A percentile compares a stretch with the other conserved stretches of the same genome.
These are phyloP conservation scores for Moniliophthora roreri DNA, from an alignment of 1,284 basidiomycete genomes.

Conservation along the genomic window DNA sequence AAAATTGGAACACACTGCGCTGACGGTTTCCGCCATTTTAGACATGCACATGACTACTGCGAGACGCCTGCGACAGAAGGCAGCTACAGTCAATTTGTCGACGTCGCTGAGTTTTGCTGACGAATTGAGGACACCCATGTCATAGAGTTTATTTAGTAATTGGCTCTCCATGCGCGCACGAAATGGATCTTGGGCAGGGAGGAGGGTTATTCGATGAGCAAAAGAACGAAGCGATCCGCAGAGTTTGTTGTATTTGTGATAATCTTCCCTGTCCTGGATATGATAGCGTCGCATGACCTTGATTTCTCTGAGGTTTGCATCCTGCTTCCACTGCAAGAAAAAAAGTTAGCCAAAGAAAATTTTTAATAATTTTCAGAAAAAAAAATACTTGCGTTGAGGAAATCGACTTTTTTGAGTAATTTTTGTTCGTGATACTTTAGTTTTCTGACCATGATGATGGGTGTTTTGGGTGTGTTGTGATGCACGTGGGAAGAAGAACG, in stretches of 20 bases:
- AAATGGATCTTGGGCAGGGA: slow-evolving; percentile 91
- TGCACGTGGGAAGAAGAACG: slow-evolving; percentile 6
- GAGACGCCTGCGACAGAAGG: slow-evolving; percentile 89
- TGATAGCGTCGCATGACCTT: slow-evolving; percentile 97
- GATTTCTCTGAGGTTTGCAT: slow-evolving; percentile 89
- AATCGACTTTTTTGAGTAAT: slow-evolving; percentile 94
- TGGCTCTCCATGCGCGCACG: slow-evolving; percentile 83
- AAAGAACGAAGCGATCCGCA: slow-evolving; percentile 86
- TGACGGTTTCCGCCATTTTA: slow-evolving; percentile 96
- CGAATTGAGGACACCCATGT: slow-evolving; percentile 89
- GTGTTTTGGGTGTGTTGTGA: slow-evolving; percentile 2
- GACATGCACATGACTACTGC: slow-evolving; percentile 92
- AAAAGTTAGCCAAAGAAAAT: slow-evolving; percentile 6
- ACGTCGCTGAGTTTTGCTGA: slow-evolving; percentile 87
- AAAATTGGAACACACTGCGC: slow-evolving; percentile 64
- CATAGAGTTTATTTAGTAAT: slow-evolving; percentile 93
- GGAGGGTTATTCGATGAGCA: slow-evolving; percentile 84
- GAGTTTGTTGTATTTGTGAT: slow-evolving; percentile 97
- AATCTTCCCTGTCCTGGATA: slow-evolving; percentile 93
- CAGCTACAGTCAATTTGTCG: slow-evolving; percentile 93
- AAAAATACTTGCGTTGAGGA: slow-evolving; percentile 69
- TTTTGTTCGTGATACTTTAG: slow-evolving; percentile 95
- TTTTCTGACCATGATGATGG: slow-evolving; percentile 70
- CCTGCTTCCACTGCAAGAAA: slow-evolving; percentile 87
- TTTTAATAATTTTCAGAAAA: not conserved